phyloP scores from a whole-genome alignment of 225 moss, liverwort and hornwort genomes.

The Marchantia polymorpha region DNA sequence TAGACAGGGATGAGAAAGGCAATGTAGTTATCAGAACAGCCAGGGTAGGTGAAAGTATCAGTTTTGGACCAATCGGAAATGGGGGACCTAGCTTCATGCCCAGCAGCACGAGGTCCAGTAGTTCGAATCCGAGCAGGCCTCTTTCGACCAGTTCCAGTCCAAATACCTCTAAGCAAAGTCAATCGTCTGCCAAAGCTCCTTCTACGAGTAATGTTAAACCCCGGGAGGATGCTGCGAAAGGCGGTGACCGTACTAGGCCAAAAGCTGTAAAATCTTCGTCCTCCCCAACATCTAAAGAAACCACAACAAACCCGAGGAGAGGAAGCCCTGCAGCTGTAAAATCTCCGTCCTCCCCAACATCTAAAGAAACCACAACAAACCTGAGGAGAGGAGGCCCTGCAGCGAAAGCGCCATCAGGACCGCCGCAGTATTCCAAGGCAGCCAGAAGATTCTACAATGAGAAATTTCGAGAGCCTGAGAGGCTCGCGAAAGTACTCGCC shows the following conservation, averaged over 20 bases:
- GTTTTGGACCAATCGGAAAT: conserved; percentile 10
- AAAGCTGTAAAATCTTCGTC: conserved; percentile 13
- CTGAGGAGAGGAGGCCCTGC: conserved; percentile 24
- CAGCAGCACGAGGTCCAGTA: not conserved
- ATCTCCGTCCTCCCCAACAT: conserved; percentile 6
- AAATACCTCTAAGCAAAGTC: conserved; percentile 16
- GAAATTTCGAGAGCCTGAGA: conserved; percentile 67
- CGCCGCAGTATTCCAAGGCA: conserved; percentile 72
- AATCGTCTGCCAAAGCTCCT: not conserved
- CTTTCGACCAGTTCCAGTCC: conserved; percentile 19
- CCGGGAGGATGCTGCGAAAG: not conserved
- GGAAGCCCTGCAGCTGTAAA: conserved; percentile 1
- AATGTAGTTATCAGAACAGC: conserved; percentile 18
- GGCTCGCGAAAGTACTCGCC: conserved; percentile 89
- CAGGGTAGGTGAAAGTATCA: conserved; percentile 7
- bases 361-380: conserved; percentile 26
- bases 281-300: conserved; percentile 21
- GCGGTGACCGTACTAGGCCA: not conserved
- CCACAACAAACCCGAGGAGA: conserved; percentile 26
- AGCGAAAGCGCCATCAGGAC: conserved; percentile 18
- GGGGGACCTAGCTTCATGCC: not conserved
- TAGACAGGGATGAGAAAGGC: conserved; percentile 35
- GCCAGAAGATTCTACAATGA: conserved; percentile 90
- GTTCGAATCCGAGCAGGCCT: not conserved
- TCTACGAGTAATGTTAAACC: not conserved